These are phyloP conservation scores for Sorghum bicolor DNA, from an alignment of 176 grass and related monocot species.

Conservation along the genomic window DNA sequence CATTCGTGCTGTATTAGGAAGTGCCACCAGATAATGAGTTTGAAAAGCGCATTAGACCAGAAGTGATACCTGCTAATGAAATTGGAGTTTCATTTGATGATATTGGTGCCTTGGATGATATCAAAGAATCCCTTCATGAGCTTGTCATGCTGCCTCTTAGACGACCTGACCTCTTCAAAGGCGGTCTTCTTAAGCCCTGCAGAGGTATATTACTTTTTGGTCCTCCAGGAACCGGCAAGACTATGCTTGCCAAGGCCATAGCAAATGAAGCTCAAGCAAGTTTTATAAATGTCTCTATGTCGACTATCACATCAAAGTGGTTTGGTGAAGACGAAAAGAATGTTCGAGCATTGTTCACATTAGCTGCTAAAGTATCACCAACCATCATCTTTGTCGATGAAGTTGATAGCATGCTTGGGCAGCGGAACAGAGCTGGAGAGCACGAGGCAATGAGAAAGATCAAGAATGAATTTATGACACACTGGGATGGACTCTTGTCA, in stretches of 20 bases:
- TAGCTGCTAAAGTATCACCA: slow-evolving; percentile 75
- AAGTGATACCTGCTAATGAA: slow-evolving; percentile 80
- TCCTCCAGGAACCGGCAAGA: slow-evolving; percentile 82
- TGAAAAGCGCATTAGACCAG: slow-evolving; percentile 79
- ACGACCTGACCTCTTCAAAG: slow-evolving; percentile 81
- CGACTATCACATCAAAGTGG: slow-evolving; percentile 82
- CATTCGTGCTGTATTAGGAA: slow-evolving; percentile 36
- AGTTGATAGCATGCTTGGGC: slow-evolving; percentile 85
- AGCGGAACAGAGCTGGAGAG: slow-evolving; percentile 73
- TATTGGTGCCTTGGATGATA: slow-evolving; percentile 74
- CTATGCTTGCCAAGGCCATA: slow-evolving; percentile 85
- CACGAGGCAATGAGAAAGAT: slow-evolving; percentile 92
- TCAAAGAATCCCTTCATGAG: slow-evolving; percentile 88
- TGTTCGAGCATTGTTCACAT: slow-evolving; percentile 70
- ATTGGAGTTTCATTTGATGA: slow-evolving; percentile 82
- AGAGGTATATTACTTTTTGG: slow-evolving; percentile 82
- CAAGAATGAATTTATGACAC: slow-evolving; percentile 86
- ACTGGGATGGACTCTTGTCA: slow-evolving; percentile 77
- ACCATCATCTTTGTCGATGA: slow-evolving; percentile 86
- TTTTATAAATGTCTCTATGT: slow-evolving; percentile 88
- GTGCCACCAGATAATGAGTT: slow-evolving; percentile 71
- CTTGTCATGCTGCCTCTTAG: slow-evolving; percentile 81
- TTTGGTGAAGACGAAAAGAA: slow-evolving; percentile 92
- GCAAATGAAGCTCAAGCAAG: slow-evolving; percentile 86
- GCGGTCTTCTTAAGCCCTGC: slow-evolving; percentile 76